Evolutionary conservation across 2,329 filamentous ascomycete species (phyloP).

Genomic region (Aspergillus tamarii): DNA sequence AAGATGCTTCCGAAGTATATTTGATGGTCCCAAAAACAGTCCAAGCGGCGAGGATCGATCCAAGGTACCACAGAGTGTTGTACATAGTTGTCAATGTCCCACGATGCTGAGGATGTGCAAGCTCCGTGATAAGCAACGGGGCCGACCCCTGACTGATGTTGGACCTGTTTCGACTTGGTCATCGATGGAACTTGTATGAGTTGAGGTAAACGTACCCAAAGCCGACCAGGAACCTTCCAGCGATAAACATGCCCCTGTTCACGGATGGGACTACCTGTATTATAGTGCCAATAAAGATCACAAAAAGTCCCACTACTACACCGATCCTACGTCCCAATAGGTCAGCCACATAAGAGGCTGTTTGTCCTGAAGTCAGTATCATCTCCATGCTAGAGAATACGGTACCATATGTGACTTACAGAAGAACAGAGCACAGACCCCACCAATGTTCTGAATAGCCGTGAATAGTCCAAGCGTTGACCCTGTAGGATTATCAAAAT

Average conservation of each 20-base stretch:
- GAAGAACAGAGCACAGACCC: slow-evolving; percentile 21
- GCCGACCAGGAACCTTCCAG: slow-evolving; percentile 20
- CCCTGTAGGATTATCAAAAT: slow-evolving; percentile 19
- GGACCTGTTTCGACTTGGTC: neutral
- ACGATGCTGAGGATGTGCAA: slow-evolving; percentile 23
- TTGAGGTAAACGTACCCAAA: slow-evolving; percentile 16
- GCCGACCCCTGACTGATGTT: neutral
- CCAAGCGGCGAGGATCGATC: slow-evolving; percentile 20
- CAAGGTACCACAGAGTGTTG: slow-evolving; percentile 23
- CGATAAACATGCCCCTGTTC: neutral
- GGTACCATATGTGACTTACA: slow-evolving; percentile 7
- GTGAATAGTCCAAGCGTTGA: slow-evolving; percentile 19
- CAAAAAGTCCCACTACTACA: slow-evolving; percentile 17
- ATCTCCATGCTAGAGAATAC: too few relatives aligned
- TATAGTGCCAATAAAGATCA: slow-evolving; percentile 24
- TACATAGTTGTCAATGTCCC: slow-evolving; percentile 26
- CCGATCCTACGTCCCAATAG: slow-evolving; percentile 19
- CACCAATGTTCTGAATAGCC: slow-evolving; percentile 23
- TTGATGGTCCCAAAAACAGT: slow-evolving; percentile 20
- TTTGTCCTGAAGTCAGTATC: neutral
- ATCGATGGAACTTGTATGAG: neutral
- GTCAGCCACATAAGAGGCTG: slow-evolving; percentile 25
- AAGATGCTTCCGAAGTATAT: slow-evolving; percentile 12
- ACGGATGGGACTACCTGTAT: slow-evolving; percentile 14
- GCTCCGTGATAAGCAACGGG: neutral